A percentile compares a stretch with the other conserved stretches of the same genome.
Evolutionary conservation across 2,329 filamentous ascomycete species (phyloP).

Genomic region (Fusarium penzigii): DNA sequence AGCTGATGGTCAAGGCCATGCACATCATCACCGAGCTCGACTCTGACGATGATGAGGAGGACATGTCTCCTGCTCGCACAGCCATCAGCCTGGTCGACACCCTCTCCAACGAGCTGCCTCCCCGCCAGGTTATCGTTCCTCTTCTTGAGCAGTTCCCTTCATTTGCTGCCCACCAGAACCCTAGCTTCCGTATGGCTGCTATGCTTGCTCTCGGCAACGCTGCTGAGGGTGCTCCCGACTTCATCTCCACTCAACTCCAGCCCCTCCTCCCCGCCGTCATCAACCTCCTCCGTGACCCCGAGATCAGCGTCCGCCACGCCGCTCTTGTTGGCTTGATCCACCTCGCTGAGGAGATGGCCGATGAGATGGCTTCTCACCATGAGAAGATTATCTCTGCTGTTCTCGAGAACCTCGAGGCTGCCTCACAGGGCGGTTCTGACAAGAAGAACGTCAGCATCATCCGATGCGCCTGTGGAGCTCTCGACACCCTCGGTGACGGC

Average conservation of each 20-base stretch:
- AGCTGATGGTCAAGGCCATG: constrained; percentile 84
- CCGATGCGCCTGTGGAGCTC: constrained; percentile 83
- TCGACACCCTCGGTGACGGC: constrained; percentile 89
- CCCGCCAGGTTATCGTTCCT: constrained; percentile 91
- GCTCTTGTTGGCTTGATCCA: constrained; percentile 85
- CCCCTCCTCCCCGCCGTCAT: constrained; percentile 84
- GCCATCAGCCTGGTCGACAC: constrained; percentile 88
- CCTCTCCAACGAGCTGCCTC: constrained; percentile 83
- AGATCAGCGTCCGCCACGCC: constrained; percentile 81
- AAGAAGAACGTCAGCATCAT: constrained; percentile 84
- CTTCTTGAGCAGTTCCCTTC: constrained; percentile 82
- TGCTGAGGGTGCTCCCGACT: constrained; percentile 95
- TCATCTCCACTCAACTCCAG: constrained; percentile 89
- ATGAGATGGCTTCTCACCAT: constrained; percentile 86
- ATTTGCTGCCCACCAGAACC: constrained; percentile 74
- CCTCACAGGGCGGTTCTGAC: constrained; percentile 66
- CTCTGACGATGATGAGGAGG: constrained; percentile 74
- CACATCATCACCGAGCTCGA: constrained; percentile 89
- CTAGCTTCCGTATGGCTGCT: constrained; percentile 83
- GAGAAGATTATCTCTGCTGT: constrained; percentile 80
- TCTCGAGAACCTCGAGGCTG: constrained; percentile 84
- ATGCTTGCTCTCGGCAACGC: constrained; percentile 91
- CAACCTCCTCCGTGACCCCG: constrained; percentile 79
- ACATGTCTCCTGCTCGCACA: constrained; percentile 76
- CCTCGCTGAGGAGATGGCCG: constrained; percentile 88